Percentiles rank a stretch among this genome's conserved stretches.
These are phyloP conservation scores for Chaetoceros tenuissimus DNA, from an alignment of 108 stramenopile genomes.

Conservation along the genomic window DNA sequence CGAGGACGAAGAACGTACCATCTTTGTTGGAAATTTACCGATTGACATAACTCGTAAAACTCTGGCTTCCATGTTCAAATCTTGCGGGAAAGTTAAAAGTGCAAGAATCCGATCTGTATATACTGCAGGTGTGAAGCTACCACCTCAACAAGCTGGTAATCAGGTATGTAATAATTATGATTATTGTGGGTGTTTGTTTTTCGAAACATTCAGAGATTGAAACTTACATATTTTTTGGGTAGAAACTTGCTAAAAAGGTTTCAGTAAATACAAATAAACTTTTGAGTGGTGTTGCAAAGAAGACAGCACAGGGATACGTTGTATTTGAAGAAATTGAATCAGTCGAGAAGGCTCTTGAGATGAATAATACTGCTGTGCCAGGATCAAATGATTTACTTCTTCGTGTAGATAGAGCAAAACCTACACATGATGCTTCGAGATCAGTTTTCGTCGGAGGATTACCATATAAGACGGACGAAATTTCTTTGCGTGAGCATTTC, in stretches of 20 bases:
- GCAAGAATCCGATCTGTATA: slow-evolving; percentile 59
- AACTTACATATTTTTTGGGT: neutral
- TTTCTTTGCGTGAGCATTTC: slow-evolving; percentile 52
- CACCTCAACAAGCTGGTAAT: slow-evolving; percentile 57
- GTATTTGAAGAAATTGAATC: slow-evolving; percentile 48
- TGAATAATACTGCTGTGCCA: slow-evolving; percentile 50
- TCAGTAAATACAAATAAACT: slow-evolving; percentile 56
- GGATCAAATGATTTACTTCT: slow-evolving; percentile 8
- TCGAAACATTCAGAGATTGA: neutral
- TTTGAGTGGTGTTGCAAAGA: slow-evolving; percentile 12
- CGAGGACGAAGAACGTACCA: slow-evolving; percentile 42
- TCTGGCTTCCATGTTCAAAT: slow-evolving; percentile 44
- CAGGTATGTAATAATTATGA: slow-evolving; percentile 16
- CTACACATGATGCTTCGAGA: slow-evolving; percentile 43
- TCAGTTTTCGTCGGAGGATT: slow-evolving; percentile 77
- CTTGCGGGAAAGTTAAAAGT: slow-evolving; percentile 44
- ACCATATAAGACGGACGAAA: slow-evolving; percentile 66
- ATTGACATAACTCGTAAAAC: slow-evolving; percentile 42
- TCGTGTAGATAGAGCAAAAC: slow-evolving; percentile 26
- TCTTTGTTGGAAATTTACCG: slow-evolving; percentile 80
- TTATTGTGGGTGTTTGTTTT: neutral
- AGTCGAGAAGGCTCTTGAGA: slow-evolving; percentile 47
- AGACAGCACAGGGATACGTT: slow-evolving; percentile 61
- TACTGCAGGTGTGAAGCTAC: slow-evolving; percentile 62
- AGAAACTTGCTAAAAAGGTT: slow-evolving; percentile 59